Conservation (phyloP, 169 alveolate species). For the Neospora caninum region DNA sequence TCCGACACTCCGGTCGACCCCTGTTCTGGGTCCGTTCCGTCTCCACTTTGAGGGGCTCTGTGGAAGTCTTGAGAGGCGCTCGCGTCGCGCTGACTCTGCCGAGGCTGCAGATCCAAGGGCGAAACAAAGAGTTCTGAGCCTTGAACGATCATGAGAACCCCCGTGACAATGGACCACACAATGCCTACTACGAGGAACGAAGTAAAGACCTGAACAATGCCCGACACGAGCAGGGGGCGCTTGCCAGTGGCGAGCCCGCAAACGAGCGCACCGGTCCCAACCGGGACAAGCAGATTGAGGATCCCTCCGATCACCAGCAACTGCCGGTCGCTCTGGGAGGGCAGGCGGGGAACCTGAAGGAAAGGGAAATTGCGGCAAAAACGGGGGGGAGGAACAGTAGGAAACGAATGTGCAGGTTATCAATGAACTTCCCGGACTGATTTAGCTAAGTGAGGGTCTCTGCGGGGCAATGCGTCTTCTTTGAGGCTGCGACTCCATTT, state of each 20-base stretch:
- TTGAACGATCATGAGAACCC: conserved; percentile 17
- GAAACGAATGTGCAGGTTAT: neutral
- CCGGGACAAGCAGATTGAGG: conserved; percentile 20
- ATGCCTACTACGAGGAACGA: neutral
- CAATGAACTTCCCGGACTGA: neutral
- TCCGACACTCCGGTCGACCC: neutral
- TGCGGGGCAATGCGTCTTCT: too few relatives aligned
- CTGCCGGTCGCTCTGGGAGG: neutral
- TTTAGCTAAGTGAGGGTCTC: neutral
- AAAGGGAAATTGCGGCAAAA: neutral
- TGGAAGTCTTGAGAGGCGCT: neutral
- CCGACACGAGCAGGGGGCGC: neutral
- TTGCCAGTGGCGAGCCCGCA: conserved; percentile 25
- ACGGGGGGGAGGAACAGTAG: neutral
- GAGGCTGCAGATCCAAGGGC: neutral
- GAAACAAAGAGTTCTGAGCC: neutral
- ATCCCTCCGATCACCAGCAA: conserved; percentile 39
- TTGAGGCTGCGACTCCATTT: neutral
- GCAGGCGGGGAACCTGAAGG: conserved; percentile 34
- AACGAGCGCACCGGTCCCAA: conserved; percentile 30
- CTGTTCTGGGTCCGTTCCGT: neutral
- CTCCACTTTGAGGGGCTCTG: neutral
- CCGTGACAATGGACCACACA: conserved; percentile 27
- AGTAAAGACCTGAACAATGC: neutral
- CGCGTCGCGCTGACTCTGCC: neutral